Evolutionary conservation across 2,329 filamentous ascomycete species (phyloP).

Genomic region (Ascochyta pisi): DNA sequence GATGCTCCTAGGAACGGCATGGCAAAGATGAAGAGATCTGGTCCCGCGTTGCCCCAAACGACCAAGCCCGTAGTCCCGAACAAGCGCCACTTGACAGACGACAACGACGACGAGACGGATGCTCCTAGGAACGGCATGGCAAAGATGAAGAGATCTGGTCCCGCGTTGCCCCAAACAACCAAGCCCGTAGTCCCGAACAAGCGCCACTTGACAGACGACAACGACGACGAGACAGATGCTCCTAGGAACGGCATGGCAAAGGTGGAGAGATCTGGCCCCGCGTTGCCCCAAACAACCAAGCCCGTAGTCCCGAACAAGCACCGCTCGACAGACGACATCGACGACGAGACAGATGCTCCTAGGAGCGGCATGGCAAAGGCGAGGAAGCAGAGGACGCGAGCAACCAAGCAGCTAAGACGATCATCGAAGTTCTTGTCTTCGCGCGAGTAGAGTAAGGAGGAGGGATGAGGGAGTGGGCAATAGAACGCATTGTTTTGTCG

Average conservation of each 20-base stretch:
- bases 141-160: background rate
- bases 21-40: background rate
- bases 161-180: background rate
- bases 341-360: background rate
- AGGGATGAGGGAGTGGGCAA: too few species aligned
- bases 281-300: too few species aligned
- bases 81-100: background rate
- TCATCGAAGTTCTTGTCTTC: background rate
- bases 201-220: background rate
- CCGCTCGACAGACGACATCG: background rate
- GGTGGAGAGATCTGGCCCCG: too few species aligned
- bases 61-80: background rate
- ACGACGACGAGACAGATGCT: background rate
- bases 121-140: background rate
- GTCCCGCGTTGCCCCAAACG: background rate
- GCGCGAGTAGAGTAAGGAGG: background rate
- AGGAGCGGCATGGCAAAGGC: background rate
- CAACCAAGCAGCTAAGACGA: background rate
- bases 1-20: background rate
- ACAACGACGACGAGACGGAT: background rate
- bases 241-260: constrained; percentile 1
- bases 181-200: background rate
- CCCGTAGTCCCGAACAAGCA: background rate
- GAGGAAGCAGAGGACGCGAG: background rate
- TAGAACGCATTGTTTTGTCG: too few species aligned